Base-by-base conservation (phyloP, 2,329 filamentous ascomycete genomes). In the Tolypocladium cylindrosporum region DNA sequence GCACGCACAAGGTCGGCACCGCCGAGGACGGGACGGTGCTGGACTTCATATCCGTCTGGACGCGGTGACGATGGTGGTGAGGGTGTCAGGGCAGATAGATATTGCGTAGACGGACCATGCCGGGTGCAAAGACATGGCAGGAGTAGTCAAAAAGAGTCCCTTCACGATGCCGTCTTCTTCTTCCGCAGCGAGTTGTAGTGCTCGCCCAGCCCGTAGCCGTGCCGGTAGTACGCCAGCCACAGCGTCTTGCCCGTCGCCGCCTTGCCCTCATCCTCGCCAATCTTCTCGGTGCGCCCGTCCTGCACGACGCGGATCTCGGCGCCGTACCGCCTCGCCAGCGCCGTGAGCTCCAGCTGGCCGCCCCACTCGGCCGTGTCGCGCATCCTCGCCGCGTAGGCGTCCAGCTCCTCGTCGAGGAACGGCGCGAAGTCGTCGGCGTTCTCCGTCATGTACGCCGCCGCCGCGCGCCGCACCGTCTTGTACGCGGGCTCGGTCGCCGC, bases 201-300 rank as follows among this genome's bases (percentile, higher is more conserved):
- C 76, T 97, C 94, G 14, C 94, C 94, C 55, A 99, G 77, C 1
- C 93, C 93, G 72, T 95, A 97, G 54, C 90, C 90, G 75, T 97
- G 91, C 66, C 89, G 82, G 73, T 97, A 97, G 73, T 97, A 99
- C 41, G 91, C 93, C 72, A 99, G 72, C 93, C 94, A 97, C 55
- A 96, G 42, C 42, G 65, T 67, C 66, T 69, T 80, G 63, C 83
- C 83, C 65, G 82, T 82, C 63, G 75, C 77, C 56, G 31, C 48
- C 31, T 72, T 70, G 27, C 74, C 77, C 55, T 76, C 73, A 4
- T 72, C 74, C 36, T 72, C 69, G 19, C 74, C 77, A 61, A 97
- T 90, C 64, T 82, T 87, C 70, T 96, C 90, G 58, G 89, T 85
- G 58, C 86, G 77, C 5, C 91, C 91, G 69, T 93, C 88, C 67